A percentile compares a stretch with the other conserved stretches of the same genome.
phyloP scores from a whole-genome alignment of 352 stramenopile genomes.

The Pythium insidiosum region DNA sequence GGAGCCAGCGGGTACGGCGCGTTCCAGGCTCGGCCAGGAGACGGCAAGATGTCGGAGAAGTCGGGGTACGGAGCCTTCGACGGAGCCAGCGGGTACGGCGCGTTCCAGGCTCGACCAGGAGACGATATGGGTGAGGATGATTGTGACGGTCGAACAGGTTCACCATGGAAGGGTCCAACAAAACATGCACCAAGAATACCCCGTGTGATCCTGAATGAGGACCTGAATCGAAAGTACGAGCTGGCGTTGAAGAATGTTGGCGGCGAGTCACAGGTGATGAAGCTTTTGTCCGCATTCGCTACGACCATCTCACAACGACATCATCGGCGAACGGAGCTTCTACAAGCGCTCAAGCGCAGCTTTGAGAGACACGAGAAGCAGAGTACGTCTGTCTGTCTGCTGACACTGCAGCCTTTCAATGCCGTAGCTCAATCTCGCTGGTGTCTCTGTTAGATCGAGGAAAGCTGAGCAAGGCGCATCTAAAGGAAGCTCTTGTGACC shows the following conservation, averaged over 20 bases:
- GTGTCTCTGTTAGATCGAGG: conserved; percentile 20
- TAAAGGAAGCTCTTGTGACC: conserved; percentile 44
- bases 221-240: conserved; percentile 28
- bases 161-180: too few relatives aligned
- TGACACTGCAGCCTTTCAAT: too few relatives aligned
- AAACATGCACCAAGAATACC: too few relatives aligned
- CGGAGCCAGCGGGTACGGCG: conserved; percentile 8
- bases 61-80: too few relatives aligned
- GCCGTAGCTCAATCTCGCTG: too few relatives aligned
- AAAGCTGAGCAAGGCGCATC: conserved; percentile 33
- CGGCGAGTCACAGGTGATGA: conserved; percentile 19
- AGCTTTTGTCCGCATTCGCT: conserved; percentile 26
- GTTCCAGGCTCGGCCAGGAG: too few relatives aligned
- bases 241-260: conserved; percentile 25
- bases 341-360: conserved; percentile 40
- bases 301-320: conserved; percentile 31
- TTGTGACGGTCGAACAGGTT: too few relatives aligned
- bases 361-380: conserved; percentile 48
- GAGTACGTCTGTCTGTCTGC: too few relatives aligned
- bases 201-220: conserved; percentile 14
- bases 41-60: too few relatives aligned
- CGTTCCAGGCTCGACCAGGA: background rate
- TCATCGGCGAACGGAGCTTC: conserved; percentile 32
- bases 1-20: too few relatives aligned
- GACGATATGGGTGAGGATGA: background rate